Base-by-base conservation (phyloP, 202 grass and related monocot species). In the Digitaria exilis region DNA sequence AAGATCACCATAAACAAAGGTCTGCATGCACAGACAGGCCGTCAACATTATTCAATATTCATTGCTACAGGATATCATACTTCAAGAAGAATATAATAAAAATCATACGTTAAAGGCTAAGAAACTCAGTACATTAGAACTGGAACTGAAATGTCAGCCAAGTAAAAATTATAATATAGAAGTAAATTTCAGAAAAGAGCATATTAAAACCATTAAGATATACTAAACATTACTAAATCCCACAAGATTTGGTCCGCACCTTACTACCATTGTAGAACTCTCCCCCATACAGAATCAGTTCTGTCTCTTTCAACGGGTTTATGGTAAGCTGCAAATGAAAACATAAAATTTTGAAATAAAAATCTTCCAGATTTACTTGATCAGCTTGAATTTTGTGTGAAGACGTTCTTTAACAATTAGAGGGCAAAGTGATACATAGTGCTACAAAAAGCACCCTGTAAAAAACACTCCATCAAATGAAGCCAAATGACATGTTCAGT, bases 231-330 rank as follows among this genome's bases (percentile, higher is more conserved):
- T 32, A 18, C 31, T 56, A 80, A 57, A 62, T 82, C 48, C 31
- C 1, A 66, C 32, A 69, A 73, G n/a, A 80, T 51, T 77, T 44
- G 28, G 49, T 44, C 26, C 57, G 34, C 81, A 98, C 96, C 92
- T 98, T 98, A 52, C 83, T 98, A 46, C 96, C 96, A 83, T 95
- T 98, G 87, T 95, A 98, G 60, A 98, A 98, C 72, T 98, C 96
- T 90, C 96, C 96, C 16, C 92, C 96, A 62, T 93, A 98, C 8
- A 98, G 75, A 51, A 98, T 93, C 65, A 98, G 83, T 81, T 98
- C 89, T 28, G 92, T 90, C 55, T 98, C 96, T 77, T 95, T 98
- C 69, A 83, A 35, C 24, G 90, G 96, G 48, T 95, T 98, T 69
- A 95, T 83, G 6, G 88, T 98, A 76, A 98, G 85, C 95, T 98